A percentile compares a stretch with the other conserved stretches of the same genome.
Evolutionary conservation across 768 basidiomycete species (phyloP).

Genomic region (Lactarius sanguifluus): DNA sequence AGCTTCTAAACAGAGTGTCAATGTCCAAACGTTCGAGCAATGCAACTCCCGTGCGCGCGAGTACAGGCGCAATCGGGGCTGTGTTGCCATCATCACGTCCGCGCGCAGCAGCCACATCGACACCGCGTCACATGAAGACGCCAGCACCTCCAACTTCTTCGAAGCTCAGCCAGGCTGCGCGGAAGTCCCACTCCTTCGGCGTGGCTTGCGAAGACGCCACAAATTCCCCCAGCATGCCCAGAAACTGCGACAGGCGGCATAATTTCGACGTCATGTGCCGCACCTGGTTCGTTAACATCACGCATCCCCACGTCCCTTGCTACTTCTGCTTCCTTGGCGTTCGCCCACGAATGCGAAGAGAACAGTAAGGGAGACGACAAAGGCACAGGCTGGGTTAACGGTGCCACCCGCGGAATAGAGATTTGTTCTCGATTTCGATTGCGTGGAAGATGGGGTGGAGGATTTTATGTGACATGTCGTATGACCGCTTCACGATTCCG

Average conservation of each 20-base stretch:
- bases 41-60: neutral
- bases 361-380: neutral
- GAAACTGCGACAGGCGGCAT: neutral
- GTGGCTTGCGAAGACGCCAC: neutral
- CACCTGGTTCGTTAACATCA: neutral
- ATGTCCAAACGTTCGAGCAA: neutral
- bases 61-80: neutral
- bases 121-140: neutral
- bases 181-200: neutral
- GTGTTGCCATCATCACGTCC: neutral
- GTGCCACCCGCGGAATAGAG: neutral
- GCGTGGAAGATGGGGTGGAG: neutral
- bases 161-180: neutral
- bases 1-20: neutral
- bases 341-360: neutral
- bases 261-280: neutral
- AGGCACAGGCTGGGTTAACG: neutral
- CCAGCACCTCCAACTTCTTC: neutral
- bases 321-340: conserved; percentile 12
- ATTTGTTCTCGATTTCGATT: conserved; percentile 11
- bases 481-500: neutral
- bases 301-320: conserved; percentile 8
- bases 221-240: neutral
- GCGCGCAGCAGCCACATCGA: neutral
- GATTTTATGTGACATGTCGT: conserved; percentile 14